Base-by-base conservation (phyloP, 2,329 filamentous ascomycete genomes). In the Colletotrichum euphorbiae region DNA sequence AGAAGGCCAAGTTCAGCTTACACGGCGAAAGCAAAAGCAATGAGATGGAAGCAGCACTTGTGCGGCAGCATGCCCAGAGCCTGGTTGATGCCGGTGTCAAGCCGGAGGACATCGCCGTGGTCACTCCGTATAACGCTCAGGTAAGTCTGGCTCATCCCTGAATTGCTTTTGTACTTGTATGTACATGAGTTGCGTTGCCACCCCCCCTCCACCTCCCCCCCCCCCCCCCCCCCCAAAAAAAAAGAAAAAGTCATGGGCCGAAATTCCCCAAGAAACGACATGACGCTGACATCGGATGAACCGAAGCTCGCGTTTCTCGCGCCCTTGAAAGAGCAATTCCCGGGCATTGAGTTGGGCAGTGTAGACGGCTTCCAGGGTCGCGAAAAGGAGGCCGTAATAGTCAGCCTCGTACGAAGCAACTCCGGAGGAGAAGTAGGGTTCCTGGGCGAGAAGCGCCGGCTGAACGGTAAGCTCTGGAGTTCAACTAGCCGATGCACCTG, bases 331-430 rank as follows among this genome's bases (percentile, higher is more conserved):
- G 92, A 96, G 69, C 82, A 84, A 43, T 97, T 91, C 74, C 91
- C 92, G 0, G 93, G 91, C 12, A 89, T 99, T 57, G 96, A 99
- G 78, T 84, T 99, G n/a, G 96, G 96, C 38, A 97, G 93, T 74
- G 93, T 99, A 2, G 96, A 99, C 78, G 96, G 95, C 2, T 99
- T 99, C 77, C 96, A 99, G 79, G 96, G 96, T 38, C 89, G 96
- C 17, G 96, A 99, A 80, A 99, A 99, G 80, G 96, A 99, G 79
- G 96, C 93, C 2, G 91, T 99, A 15, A 87, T 99, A 43, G 90
- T 99, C 58, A 97, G 91, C 78, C 86, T 98, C n/a, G 96, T 99
- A 64, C 87, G 96, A 72, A 98, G 94, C 79, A 99, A 99, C 77
- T 72, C 89, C 6, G 88, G 94, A 55, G 89, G 90, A 57, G 94